Base-by-base conservation (phyloP, 441 rosid genomes). In the Euphorbia schlechtendalii region DNA sequence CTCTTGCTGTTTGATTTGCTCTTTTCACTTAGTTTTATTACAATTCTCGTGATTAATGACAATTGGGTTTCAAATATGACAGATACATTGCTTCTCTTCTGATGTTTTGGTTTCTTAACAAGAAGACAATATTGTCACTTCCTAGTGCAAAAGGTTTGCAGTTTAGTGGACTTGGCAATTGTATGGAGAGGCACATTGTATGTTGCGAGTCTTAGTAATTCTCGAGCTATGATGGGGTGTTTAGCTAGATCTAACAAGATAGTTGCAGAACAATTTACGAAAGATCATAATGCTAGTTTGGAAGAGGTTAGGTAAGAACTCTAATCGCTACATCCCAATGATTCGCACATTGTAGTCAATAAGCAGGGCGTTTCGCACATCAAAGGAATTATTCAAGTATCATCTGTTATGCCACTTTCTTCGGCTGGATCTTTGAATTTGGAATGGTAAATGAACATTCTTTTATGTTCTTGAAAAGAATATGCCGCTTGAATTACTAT, bases 311-410 rank as follows among this genome's bases (percentile, higher is more conserved):
- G 97, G 70, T 82, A 82, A 80, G 96, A 92, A 76, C 87, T 92
- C 54, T 85, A 65, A 78, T 85, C 88, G 8, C 69, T 83, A 78
- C 96, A 92, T 82, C 98, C 96, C 0, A 94, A 90, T 67, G 97
- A 90, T 78, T 71, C 92, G 0, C 86, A 85, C 40, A 84, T 92
- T 61, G 90, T 92, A 59, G 85, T 88, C 38, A 74, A 78, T 79
- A 90, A 88, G 79, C 80, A 85, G 21, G 96, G 96, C 27, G 94
- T 78, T 17, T 92, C 94, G 97, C 97, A 97, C 52, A 66, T 92
- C 84, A 92, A 90, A 80, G 98, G 98, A 76, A 83, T 92, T 66
- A 90, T 90, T 77, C 98, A 92, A 94, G 98, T 92, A 49, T 66
- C 66, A 63, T 73, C 62, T 41, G 56, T 67, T 70, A 53, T 56